Conservation (phyloP, 2,329 filamentous ascomycete species). For the Hymenoscyphus fraxineus region DNA sequence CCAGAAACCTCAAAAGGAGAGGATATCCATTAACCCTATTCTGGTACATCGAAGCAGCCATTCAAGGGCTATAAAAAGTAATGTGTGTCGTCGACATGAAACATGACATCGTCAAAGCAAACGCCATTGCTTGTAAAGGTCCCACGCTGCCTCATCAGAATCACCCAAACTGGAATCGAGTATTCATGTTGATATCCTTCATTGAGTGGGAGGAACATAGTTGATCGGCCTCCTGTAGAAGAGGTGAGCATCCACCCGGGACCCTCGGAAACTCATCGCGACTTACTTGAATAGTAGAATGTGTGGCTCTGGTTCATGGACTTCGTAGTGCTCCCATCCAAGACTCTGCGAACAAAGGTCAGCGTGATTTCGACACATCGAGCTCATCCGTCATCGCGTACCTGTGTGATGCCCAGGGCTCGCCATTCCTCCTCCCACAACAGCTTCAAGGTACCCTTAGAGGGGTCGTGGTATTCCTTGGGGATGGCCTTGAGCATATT, state of each 20-base stretch:
- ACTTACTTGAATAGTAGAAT: slow-evolving; percentile 96
- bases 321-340: slow-evolving; percentile 99
- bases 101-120: slow-evolving; percentile 35
- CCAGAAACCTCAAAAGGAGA: slow-evolving; percentile 18
- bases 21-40: slow-evolving; percentile 31
- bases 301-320: slow-evolving; percentile 97
- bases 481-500: slow-evolving; percentile 97
- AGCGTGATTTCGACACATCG: slow-evolving; percentile 6
- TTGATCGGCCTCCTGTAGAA: slow-evolving; percentile 33
- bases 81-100: slow-evolving; percentile 32
- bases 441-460: slow-evolving; percentile 89
- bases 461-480: slow-evolving; percentile 85
- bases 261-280: background rate
- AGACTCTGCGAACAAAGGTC: slow-evolving; percentile 62
- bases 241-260: slow-evolving; percentile 14
- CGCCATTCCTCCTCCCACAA: slow-evolving; percentile 99
- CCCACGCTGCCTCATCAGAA: slow-evolving; percentile 27
- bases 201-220: slow-evolving; percentile 26
- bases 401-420: slow-evolving; percentile 94
- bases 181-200: slow-evolving; percentile 14
- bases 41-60: slow-evolving; percentile 30
- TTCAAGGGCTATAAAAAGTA: slow-evolving; percentile 24
- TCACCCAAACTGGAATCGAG: slow-evolving; percentile 26
- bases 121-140: slow-evolving; percentile 25
- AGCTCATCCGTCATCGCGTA: slow-evolving; percentile 40